phyloP scores from a whole-genome alignment of 2,329 filamentous ascomycete genomes.

The Pochonia chlamydosporia region DNA sequence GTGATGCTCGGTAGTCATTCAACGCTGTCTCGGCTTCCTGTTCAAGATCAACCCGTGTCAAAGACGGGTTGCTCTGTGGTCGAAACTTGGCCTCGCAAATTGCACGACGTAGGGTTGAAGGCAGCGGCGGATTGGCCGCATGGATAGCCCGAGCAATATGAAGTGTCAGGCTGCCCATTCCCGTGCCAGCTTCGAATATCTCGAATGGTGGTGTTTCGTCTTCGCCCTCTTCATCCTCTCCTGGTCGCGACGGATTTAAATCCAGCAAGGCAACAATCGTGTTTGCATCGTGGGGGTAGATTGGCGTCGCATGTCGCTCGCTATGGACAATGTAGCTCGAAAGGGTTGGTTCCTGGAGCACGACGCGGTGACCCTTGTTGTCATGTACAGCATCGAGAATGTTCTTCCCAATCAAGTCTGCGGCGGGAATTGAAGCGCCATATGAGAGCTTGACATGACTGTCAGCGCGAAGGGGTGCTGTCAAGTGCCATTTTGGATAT shows the following conservation, averaged over 20 bases:
- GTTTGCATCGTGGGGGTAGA: conserved; percentile 68
- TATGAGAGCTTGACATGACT: conserved; percentile 32
- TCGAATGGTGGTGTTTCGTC: conserved; percentile 49
- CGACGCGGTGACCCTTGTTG: conserved; percentile 41
- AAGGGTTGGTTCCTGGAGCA: conserved; percentile 60
- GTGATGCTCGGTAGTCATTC: conserved; percentile 39
- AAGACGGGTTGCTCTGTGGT: conserved; percentile 9
- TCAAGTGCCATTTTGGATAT: conserved; percentile 32
- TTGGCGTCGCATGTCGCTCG: conserved; percentile 67
- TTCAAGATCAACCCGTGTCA: conserved; percentile 20
- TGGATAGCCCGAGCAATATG: conserved; percentile 72
- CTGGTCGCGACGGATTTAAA: conserved; percentile 51
- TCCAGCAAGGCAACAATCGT: conserved; percentile 73
- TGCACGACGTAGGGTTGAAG: conserved; percentile 33
- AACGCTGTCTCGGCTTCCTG: conserved; percentile 27
- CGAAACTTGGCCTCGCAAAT: conserved; percentile 20
- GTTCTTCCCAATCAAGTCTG: conserved; percentile 58
- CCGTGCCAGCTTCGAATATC: conserved; percentile 79
- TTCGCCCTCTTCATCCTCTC: conserved; percentile 21
- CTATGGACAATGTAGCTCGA: conserved; percentile 67
- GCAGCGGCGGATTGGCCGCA: conserved; percentile 55
- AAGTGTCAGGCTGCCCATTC: conserved; percentile 74
- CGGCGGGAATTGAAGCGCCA: conserved; percentile 40
- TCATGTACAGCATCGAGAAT: conserved; percentile 54
- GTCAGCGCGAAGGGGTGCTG: conserved; percentile 26